phyloP scores from a whole-genome alignment of 225 moss, liverwort and hornwort species.

The Bryoerythrophyllum caledonicum region DNA sequence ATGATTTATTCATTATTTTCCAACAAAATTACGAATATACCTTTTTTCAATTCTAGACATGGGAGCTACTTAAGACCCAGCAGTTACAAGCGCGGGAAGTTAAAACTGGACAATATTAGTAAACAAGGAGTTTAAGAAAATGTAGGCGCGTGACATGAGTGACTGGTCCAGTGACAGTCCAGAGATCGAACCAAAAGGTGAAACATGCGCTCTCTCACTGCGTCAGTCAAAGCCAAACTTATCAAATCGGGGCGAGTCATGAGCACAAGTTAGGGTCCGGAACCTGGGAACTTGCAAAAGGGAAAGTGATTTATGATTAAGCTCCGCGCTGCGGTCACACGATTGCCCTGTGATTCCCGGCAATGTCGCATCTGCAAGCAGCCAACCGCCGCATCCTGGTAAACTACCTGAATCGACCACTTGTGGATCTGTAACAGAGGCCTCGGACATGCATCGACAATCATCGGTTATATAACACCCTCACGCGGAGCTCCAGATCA shows the following conservation, averaged over 20 bases:
- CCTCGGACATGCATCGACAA: neutral
- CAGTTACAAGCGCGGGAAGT: neutral
- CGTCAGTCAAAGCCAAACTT: neutral
- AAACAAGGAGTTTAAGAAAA: neutral
- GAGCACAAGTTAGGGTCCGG: slow-evolving; percentile 13
- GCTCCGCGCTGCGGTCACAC: slow-evolving; percentile 23
- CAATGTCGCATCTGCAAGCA: slow-evolving; percentile 15
- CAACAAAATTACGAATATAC: too few relatives aligned
- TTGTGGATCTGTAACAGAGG: neutral
- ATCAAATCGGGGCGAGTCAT: neutral
- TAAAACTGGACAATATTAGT: neutral
- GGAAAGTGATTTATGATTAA: neutral
- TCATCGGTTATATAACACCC: slow-evolving; percentile 11
- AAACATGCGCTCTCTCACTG: neutral
- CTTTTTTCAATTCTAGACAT: neutral
- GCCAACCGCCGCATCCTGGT: slow-evolving; percentile 3
- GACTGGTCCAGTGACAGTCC: neutral
- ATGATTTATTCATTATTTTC: too few relatives aligned
- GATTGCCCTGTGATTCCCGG: slow-evolving; percentile 18
- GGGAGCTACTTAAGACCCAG: neutral
- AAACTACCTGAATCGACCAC: neutral
- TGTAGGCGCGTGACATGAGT: neutral
- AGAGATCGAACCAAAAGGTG: neutral
- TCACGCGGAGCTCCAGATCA: neutral
- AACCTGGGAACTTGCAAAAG: slow-evolving; percentile 16